Evolutionary conservation across 2,329 filamentous ascomycete genomes (phyloP).

Genomic region (Aspergillus fumigatiaffinis): DNA sequence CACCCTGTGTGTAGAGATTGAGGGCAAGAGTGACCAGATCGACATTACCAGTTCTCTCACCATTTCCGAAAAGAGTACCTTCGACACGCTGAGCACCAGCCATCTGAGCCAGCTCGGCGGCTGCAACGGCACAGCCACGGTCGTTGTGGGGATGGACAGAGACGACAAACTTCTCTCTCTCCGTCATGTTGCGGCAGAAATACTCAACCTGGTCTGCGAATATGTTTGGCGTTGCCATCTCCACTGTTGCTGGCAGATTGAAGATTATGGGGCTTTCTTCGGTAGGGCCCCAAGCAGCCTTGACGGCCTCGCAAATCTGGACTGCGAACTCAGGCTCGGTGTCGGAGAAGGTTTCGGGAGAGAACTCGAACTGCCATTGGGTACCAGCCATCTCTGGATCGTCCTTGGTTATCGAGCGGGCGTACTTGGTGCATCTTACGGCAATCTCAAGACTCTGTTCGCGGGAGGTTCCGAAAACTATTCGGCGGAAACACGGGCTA

Average conservation of each 20-base stretch:
- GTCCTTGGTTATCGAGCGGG: constrained; percentile 84
- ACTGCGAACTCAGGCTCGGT: constrained; percentile 79
- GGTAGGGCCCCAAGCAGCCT: constrained; percentile 83
- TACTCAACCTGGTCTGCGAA: constrained; percentile 97
- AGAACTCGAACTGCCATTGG: constrained; percentile 51
- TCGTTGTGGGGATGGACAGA: constrained; percentile 95
- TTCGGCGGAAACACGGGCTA: constrained; percentile 87
- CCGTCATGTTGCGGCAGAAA: constrained; percentile 80
- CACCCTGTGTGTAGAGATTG: constrained; percentile 92
- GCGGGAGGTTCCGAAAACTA: constrained; percentile 85
- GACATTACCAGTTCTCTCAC: constrained; percentile 92
- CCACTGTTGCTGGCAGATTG: constrained; percentile 93
- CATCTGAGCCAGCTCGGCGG: constrained; percentile 92
- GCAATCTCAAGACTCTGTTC: constrained; percentile 78
- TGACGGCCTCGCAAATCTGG: constrained; percentile 85
- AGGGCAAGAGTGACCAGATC: constrained; percentile 88
- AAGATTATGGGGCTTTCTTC: constrained; percentile 83
- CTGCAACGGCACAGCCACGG: constrained; percentile 81
- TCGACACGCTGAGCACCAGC: constrained; percentile 92
- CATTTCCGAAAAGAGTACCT: constrained; percentile 90
- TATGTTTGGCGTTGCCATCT: constrained; percentile 90
- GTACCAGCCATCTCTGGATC: constrained; percentile 55
- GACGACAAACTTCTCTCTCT: constrained; percentile 82
- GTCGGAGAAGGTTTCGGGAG: constrained; percentile 73
- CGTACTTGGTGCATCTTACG: constrained; percentile 79